phyloP scores from a whole-genome alignment of 768 basidiomycete genomes.

The Agaricus bisporus region DNA sequence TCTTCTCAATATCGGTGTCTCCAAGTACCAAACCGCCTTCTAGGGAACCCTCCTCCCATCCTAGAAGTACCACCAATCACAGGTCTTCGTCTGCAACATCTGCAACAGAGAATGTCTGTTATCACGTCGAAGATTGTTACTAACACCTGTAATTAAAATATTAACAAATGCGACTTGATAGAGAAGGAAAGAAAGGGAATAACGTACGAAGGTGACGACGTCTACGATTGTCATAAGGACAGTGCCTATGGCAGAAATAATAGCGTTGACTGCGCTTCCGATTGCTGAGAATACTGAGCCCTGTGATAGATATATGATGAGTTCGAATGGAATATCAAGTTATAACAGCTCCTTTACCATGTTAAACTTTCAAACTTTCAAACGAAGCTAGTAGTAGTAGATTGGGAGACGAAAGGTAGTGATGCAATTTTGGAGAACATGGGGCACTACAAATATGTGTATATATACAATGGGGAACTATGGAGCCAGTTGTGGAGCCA shows the following conservation, averaged over 20 bases:
- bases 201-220: constrained; percentile 52
- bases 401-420: too few species aligned
- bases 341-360: too few species aligned
- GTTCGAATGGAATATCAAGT: not conserved
- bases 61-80: constrained; percentile 4
- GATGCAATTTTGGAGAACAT: too few species aligned
- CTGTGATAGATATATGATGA: constrained; percentile 21
- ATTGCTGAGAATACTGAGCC: constrained; percentile 64
- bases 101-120: constrained; percentile 46
- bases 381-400: too few species aligned
- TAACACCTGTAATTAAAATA: constrained; percentile 38
- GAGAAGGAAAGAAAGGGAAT: not conserved
- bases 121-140: constrained; percentile 63
- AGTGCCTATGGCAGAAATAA: constrained; percentile 55
- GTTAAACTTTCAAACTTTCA: too few species aligned
- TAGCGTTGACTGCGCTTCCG: constrained; percentile 48
- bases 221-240: constrained; percentile 56
- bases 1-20: not conserved
- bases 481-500: too few species aligned
- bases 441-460: too few species aligned
- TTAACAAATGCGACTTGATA: not conserved
- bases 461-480: too few species aligned
- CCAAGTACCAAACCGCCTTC: not conserved
- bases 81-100: constrained; percentile 35
- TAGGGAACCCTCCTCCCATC: not conserved